Percentiles rank a stretch among this genome's conserved stretches.
These are phyloP conservation scores for Naegleria lovaniensis DNA, from an alignment of 208 protist genomes.

Conservation along the genomic window DNA sequence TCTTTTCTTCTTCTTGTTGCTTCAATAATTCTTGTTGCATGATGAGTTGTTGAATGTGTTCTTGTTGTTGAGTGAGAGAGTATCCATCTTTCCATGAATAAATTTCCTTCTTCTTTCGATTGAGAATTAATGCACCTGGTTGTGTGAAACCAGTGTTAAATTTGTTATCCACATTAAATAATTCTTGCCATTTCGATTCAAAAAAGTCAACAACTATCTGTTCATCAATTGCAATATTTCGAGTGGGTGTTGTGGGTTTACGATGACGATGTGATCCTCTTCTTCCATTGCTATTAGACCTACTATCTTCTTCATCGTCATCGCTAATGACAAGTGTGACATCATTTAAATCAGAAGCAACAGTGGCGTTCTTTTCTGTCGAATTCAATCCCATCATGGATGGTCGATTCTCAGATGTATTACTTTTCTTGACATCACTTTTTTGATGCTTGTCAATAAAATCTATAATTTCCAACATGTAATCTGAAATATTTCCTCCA, in stretches of 20 bases:
- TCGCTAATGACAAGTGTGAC: neutral
- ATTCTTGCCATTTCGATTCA: neutral
- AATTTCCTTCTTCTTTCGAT: neutral
- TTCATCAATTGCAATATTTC: neutral
- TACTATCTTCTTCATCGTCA: neutral
- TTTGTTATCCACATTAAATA: neutral
- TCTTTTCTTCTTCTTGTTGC: neutral
- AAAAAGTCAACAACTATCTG: neutral
- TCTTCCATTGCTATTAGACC: neutral
- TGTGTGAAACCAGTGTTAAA: neutral
- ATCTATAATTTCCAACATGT: neutral
- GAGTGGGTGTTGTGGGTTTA: no score
- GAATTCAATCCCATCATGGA: neutral
- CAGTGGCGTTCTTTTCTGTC: neutral
- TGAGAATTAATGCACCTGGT: neutral
- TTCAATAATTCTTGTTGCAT: neutral
- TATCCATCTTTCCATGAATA: neutral
- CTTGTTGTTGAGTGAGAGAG: neutral
- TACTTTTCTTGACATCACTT: neutral
- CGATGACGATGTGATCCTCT: neutral
- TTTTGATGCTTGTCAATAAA: neutral
- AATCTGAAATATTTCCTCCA: neutral
- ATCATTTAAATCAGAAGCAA: neutral
- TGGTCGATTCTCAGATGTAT: neutral
- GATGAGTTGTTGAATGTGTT: neutral